Percentiles rank a stretch among this genome's conserved stretches.
Evolutionary conservation across 2,329 filamentous ascomycete genomes (phyloP).

Genomic region (Colletotrichum tropicicola): DNA sequence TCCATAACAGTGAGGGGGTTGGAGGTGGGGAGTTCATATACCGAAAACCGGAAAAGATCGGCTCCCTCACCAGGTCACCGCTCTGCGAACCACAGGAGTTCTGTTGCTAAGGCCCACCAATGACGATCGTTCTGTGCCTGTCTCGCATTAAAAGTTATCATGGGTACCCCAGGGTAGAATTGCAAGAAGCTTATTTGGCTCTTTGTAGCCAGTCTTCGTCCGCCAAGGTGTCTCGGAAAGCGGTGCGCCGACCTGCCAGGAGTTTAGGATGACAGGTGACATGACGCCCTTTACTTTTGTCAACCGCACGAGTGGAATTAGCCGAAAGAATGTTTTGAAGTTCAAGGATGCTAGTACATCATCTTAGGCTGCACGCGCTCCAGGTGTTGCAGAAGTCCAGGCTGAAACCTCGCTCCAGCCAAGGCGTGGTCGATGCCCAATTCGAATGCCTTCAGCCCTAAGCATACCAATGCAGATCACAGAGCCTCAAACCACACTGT

Average conservation of each 20-base stretch:
- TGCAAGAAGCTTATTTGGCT: conserved; percentile 18
- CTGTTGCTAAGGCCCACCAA: not conserved
- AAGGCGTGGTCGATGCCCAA: not conserved
- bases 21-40: conserved; percentile 1
- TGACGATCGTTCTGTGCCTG: not conserved
- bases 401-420: conserved; percentile 1
- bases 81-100: not conserved
- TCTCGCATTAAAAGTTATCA: not conserved
- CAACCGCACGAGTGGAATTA: not conserved
- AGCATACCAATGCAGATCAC: not conserved
- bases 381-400: not conserved
- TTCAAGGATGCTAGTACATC: not conserved
- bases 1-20: not conserved
- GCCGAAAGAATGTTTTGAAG: not conserved
- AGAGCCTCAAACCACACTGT: conserved; percentile 2
- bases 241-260: not conserved
- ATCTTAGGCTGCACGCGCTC: not conserved
- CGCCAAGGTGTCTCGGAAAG: conserved; percentile 10
- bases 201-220: not conserved
- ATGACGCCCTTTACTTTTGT: conserved; percentile 5
- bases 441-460: not conserved
- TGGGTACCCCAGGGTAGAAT: not conserved
- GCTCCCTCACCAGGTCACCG: not conserved
- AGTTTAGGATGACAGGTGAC: conserved; percentile 26
- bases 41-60: conserved; percentile 15